These are phyloP conservation scores for Nothopassalora personata DNA, from an alignment of 2,329 filamentous ascomycete genomes.

Conservation along the genomic window DNA sequence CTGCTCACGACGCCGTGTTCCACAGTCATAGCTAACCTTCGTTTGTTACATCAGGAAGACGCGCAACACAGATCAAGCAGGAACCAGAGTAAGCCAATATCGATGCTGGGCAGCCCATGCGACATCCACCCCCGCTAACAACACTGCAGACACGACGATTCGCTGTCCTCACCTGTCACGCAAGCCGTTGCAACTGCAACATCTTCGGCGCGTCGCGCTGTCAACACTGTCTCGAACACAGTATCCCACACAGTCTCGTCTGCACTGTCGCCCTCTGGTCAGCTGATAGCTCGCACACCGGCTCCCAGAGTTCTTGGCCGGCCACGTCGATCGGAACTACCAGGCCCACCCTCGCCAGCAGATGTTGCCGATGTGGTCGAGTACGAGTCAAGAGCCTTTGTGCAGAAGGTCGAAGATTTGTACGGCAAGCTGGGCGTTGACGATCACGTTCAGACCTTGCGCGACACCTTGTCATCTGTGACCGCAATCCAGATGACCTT, in stretches of 20 bases:
- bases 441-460: constrained; percentile 60
- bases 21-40: not conserved
- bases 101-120: not conserved
- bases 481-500: constrained; percentile 65
- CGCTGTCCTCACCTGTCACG: constrained; percentile 4
- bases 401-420: constrained; percentile 58
- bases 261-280: constrained; percentile 16
- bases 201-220: constrained; percentile 11
- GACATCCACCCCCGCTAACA: constrained; percentile 1
- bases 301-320: constrained; percentile 13
- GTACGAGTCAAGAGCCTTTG: constrained; percentile 60
- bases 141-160: constrained; percentile 18
- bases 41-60: constrained; percentile 10
- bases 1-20: not conserved
- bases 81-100: constrained; percentile 28
- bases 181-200: constrained; percentile 15
- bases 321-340: constrained; percentile 45
- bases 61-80: constrained; percentile 33
- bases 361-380: constrained; percentile 73
- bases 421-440: constrained; percentile 63
- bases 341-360: constrained; percentile 63
- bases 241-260: constrained; percentile 4
- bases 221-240: constrained; percentile 7
- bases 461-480: constrained; percentile 67
- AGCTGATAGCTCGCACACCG: constrained; percentile 23